Evolutionary conservation across 2,329 filamentous ascomycete genomes (phyloP).

Genomic region (Alternaria triticina): DNA sequence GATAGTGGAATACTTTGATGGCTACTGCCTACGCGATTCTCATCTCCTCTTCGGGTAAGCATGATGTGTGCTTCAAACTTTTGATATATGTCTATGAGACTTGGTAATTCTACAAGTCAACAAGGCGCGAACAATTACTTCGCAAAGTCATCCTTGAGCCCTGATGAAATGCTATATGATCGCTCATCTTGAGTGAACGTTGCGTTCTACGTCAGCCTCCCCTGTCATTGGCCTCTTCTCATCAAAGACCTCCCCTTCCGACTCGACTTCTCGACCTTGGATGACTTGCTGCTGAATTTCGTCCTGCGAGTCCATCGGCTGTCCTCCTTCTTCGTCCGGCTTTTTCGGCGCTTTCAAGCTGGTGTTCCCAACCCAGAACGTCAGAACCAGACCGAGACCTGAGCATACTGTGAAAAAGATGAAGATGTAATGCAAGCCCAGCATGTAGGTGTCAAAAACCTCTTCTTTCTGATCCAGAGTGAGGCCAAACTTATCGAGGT

Average conservation of each 20-base stretch:
- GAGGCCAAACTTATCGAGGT: conserved; percentile 17
- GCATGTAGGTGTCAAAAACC: conserved; percentile 25
- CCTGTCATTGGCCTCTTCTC: background rate
- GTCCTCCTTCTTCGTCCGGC: conserved; percentile 9
- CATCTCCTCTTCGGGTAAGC: background rate
- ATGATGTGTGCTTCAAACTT: background rate
- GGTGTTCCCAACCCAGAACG: conserved; percentile 29
- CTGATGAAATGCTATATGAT: background rate
- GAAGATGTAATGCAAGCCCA: conserved; percentile 25
- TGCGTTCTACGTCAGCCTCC: background rate
- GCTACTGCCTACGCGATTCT: too few relatives aligned
- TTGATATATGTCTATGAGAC: background rate
- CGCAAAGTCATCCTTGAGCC: background rate
- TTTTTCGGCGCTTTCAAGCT: conserved; percentile 31
- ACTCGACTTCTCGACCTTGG: background rate
- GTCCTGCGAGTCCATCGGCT: background rate
- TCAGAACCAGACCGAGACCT: conserved; percentile 21
- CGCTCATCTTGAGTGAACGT: background rate
- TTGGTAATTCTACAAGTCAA: background rate
- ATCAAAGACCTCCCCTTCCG: background rate
- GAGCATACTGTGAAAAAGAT: conserved; percentile 26
- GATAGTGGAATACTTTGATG: background rate
- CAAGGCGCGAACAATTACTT: background rate
- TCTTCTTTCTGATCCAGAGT: conserved; percentile 9
- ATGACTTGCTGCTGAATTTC: background rate